These are phyloP conservation scores for Amanita pseudoporphyria DNA, from an alignment of 768 basidiomycete genomes.

Conservation along the genomic window DNA sequence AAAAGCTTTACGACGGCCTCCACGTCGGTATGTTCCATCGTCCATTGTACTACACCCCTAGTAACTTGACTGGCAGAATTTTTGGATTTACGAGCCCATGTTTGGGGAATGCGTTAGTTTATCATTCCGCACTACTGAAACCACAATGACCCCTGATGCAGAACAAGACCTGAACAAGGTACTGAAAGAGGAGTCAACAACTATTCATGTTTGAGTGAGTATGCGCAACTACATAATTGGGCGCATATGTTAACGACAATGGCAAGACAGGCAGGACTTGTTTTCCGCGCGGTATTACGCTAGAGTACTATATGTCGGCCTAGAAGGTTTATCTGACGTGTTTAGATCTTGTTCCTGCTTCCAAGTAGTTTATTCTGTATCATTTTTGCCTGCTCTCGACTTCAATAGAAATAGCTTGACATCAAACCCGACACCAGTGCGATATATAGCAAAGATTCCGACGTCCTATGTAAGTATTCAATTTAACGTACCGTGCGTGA, in stretches of 20 bases:
- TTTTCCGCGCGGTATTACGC: background rate
- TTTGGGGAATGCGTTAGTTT: slow-evolving; percentile 81
- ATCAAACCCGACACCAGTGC: too few relatives aligned
- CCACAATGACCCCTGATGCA: slow-evolving; percentile 18
- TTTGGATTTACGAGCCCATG: slow-evolving; percentile 69
- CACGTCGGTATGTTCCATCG: slow-evolving; percentile 49
- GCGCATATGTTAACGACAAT: background rate
- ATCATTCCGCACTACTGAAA: background rate
- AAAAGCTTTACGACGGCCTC: slow-evolving; percentile 79
- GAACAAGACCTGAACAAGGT: slow-evolving; percentile 76
- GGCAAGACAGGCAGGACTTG: background rate
- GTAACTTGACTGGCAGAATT: slow-evolving; percentile 41
- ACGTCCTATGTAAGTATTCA: too few relatives aligned
- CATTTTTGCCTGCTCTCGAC: background rate
- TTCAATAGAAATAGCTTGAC: background rate
- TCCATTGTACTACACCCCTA: slow-evolving; percentile 5
- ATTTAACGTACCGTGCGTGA: background rate
- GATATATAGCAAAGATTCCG: too few relatives aligned
- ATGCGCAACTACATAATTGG: background rate
- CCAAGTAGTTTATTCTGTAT: background rate
- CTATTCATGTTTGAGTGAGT: slow-evolving; percentile 40
- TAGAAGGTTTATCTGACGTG: background rate
- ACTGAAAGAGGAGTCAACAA: slow-evolving; percentile 55
- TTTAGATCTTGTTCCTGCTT: background rate
- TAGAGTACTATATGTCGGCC: too few relatives aligned